Conservation (phyloP, 306 rosid genomes). For the Cicer yamashitae region DNA sequence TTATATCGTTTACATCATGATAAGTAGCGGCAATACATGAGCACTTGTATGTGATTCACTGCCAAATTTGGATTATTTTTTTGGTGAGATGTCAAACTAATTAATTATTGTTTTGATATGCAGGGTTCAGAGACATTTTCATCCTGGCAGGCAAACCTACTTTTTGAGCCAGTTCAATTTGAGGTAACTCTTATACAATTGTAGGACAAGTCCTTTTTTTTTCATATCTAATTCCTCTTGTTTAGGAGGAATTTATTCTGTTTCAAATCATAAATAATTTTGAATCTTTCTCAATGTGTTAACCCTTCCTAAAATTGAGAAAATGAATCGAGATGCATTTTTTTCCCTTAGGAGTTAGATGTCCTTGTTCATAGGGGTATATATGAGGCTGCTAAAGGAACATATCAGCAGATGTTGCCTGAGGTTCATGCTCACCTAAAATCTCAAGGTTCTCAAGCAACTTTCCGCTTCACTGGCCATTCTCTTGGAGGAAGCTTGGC, state of each 20-base stretch:
- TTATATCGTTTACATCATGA: too few relatives aligned
- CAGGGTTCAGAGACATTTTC: slow-evolving; percentile 93
- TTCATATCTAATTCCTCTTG: too few relatives aligned
- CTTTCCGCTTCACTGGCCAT: slow-evolving; percentile 89
- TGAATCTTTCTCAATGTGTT: not conserved
- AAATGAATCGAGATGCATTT: slow-evolving; percentile 1
- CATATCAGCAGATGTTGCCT: slow-evolving; percentile 89
- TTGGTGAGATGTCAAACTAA: not conserved
- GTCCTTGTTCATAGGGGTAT: slow-evolving; percentile 94
- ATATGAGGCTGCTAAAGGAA: slow-evolving; percentile 94
- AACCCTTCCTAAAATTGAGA: slow-evolving; percentile 30
- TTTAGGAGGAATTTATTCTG: not conserved
- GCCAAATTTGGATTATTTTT: slow-evolving; percentile 1
- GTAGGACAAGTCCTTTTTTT: too few relatives aligned
- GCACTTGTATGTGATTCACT: not conserved
- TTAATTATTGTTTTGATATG: not conserved
- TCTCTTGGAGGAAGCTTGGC: slow-evolving; percentile 98
- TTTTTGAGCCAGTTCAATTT: slow-evolving; percentile 85
- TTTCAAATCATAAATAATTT: not conserved
- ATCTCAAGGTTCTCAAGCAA: slow-evolving; percentile 63
- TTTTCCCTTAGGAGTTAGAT: slow-evolving; percentile 64
- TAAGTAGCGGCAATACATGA: too few relatives aligned
- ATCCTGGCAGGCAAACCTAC: slow-evolving; percentile 98
- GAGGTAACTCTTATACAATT: slow-evolving; percentile 61
- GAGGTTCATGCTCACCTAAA: slow-evolving; percentile 71